Evolutionary conservation across 225 moss, liverwort and hornwort genomes (phyloP), one percentile per base, ranked within the genome.

Genomic region (Physcomitrium patens): DNA sequence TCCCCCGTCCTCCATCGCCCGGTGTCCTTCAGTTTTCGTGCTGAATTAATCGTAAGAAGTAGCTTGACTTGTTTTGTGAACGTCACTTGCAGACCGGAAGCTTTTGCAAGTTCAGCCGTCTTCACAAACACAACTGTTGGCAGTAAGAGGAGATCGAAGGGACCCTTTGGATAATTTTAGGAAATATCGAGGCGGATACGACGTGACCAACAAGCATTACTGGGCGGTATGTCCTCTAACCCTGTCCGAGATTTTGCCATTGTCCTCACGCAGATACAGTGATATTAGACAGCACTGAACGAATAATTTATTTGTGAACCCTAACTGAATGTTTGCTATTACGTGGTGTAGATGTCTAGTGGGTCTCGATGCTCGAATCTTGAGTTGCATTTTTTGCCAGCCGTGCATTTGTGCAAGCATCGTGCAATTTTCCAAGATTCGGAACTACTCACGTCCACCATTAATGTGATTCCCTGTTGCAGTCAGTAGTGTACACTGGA

Each of bases 401-500:
- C 31, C 7, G 31, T 37, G 31, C 7, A 37, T 37, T 4, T 37
- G 4, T 37, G 31, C 31, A 4, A 37, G 7, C 31, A 37, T 7
- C 7, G 31, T 37, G 31, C 31, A 7, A 37, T 37, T 37, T 37
- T 7, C 31, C 31, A 4, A 7, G 31, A 37, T 37, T 37, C 31
- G 31, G 31, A 37, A 37, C 7, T 24, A 15, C 53, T 53, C 15
- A 53, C 17, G 28, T 24, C 42, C 37, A 63, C 14, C 16, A 41
- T 63, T 2, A 46, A 51, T 49, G 45, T 63, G 26, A 10, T 50
- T 22, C 8, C 0, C 1, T 66, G 4, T 12, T 76, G 81, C 87
- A 90, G 87, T 90, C 90, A 37, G 81, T 65, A 69, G 79, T 67
- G 46, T 85, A 79, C 42, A 85, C 87, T 45, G 87, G 87, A 51